Base-by-base conservation (phyloP, 2,329 filamentous ascomycete species). In the Laburnicola sp. region DNA sequence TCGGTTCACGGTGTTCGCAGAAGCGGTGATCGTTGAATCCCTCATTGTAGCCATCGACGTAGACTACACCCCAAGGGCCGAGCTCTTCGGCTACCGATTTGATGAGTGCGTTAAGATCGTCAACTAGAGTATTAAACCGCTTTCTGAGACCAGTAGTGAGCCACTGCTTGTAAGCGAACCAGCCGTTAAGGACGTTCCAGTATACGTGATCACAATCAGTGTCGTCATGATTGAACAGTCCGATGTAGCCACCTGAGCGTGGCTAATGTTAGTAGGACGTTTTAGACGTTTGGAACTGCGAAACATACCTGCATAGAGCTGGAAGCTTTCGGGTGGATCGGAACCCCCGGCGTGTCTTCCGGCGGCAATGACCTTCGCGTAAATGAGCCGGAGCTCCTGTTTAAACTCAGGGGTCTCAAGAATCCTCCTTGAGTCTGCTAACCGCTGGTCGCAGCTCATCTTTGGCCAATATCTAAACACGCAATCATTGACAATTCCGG, bases 401-500 rank as follows among this genome's bases (percentile, higher is more conserved):
- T 40, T 47, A 31, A 47, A 47, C 32, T 47, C 34, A 31, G 45
- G 34, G 35, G 4, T 47, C 34, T 38, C 35, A 39, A 47, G 21
- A 30, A 39, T 47, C 21, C 25, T 31, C 45, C 23, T 30, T 11
- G 35, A 27, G 21, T 40, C 36, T 23, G 9, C 36, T 30, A 47
- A 28, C 35, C 35, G 34, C 23, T 38, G 34, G 25, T 47, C 45
- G 26, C 45, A 47, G 34, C 35, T 22, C 36, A 47, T 47, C 45
- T 38, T 40, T 28, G 21, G 21, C 32, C 16, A 10, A 28, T 39
- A 47, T 31, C 45, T 47, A 22, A 47, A 39, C n/a, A 49, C 25
- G 30, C 39, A 49, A 30, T 43, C 46, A 30, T 43, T 49, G 37
- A 44, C 16, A 11, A 49, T 49, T 37, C 31, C 31, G 46, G 31